Base-by-base conservation (phyloP, 805 yeast species). In the Sugiyamaella marilandica region DNA sequence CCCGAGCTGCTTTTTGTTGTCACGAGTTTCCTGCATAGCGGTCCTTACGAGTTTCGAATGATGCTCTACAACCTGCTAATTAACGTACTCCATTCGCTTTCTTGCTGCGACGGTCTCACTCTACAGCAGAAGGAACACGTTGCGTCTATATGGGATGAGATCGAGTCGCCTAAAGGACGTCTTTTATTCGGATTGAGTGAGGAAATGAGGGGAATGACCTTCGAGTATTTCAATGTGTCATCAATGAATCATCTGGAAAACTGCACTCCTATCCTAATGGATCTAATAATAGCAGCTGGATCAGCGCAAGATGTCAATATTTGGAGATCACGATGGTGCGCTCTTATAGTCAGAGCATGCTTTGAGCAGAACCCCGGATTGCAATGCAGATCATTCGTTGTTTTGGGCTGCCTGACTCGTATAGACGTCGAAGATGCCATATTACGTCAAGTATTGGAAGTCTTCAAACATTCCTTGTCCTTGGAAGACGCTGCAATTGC, bases 1-100 rank as follows among this genome's bases (percentile, higher is more conserved):
- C 84, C 91, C 10, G 95, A 89, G 62, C 75, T 87, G 1, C 74
- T 86, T 52, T 82, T 81, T 60, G 73, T 87, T 55, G 77, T 85
- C 31, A 77, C 92, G 0, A 72, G 86, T 18, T 78, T 77, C 45
- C 67, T 77, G 26, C 79, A 77, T 61, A 70, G 74, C 29, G 81
- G 81, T 2, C 78, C 80, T 10, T 60, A 69, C 18, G 73, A 83
- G 33, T 75, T 88, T 56, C 81, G 95, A 51, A 66, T 68, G 14
- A 82, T 74, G 35, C 70, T 87, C 36, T 83, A 84, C 59, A 81
- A 80, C 55, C 66, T 87, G 41, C 66, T 84, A 16, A 74, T 83
- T 62, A 85, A 87, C 60, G 74, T 85, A 1, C 75, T 87, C 43
- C 94, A 86, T 59, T 79, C 94, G 0, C 80, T 84, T 58, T 70